Evolutionary conservation across 2,329 filamentous ascomycete species (phyloP), one percentile per base, ranked within the genome.

Genomic region (Arthrobotrys entomopaga): DNA sequence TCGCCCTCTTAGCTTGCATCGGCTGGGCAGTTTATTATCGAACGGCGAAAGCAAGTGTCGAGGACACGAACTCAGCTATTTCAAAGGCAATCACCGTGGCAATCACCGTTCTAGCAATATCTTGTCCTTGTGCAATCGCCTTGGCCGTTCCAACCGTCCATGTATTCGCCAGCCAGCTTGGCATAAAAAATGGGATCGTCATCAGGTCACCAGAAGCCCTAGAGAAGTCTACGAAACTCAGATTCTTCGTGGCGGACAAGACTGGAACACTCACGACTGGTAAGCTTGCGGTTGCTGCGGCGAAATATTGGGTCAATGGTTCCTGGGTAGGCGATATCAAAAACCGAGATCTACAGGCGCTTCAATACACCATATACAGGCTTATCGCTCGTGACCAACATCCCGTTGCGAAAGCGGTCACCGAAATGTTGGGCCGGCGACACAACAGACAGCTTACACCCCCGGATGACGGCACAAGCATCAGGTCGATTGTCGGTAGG

Each of bases 91-190:
- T 91, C 43, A 91, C 89, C 0, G 93, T 91, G 69, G 85, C 88
- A 0, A 91, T 94, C 64, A 86, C 91, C 0, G 88, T 90, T 0
- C 84, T 92, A 2, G 88, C 90, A n/a, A 87, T 94, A 0, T 92
- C 90, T 0, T 95, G 91, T 76, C 91, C 91, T 0, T 94, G 91
- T 67, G 91, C 91, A 0, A 87, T 95, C 53, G 90, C 90, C 0
- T 83, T 90, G 1, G 90, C 90, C 0, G 89, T 92, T 0, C 91
- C 91, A 0, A 92, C 93, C 88, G 91, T 93, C 0, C 81, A 93
- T 11, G 87, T 93, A 0, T 88, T 93, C 50, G 86, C 88, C 0
- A 87, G 87, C 15, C 89, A 90, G 0, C 84, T 91, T 0, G 89
- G 87, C 0, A 90, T 90, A 0, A 82, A 85, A n/a, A 76, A 77